A percentile compares a stretch with the other conserved stretches of the same genome.
Conservation (phyloP, 2,329 filamentous ascomycete species). For the Monosporascus cannonballus region DNA sequence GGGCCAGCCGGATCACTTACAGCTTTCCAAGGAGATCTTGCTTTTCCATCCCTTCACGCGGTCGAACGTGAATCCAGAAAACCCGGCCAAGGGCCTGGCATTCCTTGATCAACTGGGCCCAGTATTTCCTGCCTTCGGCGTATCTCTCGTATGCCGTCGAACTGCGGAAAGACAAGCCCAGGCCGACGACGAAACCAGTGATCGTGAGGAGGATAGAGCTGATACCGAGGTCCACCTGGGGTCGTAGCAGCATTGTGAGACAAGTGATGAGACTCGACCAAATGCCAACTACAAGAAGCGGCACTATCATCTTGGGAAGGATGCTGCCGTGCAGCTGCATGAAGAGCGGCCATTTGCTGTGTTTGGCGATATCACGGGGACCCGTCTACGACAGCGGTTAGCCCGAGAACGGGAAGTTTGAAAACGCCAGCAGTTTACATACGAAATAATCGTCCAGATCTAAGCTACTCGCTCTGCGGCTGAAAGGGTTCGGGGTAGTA, state of each 20-base stretch:
- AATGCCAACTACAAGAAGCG: slow-evolving; percentile 52
- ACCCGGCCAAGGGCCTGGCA: slow-evolving; percentile 64
- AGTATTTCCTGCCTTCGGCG: slow-evolving; percentile 55
- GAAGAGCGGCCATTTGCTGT: slow-evolving; percentile 76
- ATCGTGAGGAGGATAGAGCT: slow-evolving; percentile 70
- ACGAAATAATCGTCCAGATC: neutral
- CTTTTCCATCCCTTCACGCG: slow-evolving; percentile 54
- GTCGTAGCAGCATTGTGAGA: slow-evolving; percentile 38
- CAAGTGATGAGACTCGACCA: slow-evolving; percentile 65
- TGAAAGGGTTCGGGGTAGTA: neutral
- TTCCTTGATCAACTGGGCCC: slow-evolving; percentile 56
- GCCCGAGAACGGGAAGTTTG: neutral
- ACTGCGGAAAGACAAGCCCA: slow-evolving; percentile 71
- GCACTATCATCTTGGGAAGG: slow-evolving; percentile 69
- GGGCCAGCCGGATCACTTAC: slow-evolving; percentile 31
- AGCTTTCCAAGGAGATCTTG: slow-evolving; percentile 62
- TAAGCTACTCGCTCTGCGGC: neutral
- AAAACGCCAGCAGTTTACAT: neutral
- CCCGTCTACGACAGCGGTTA: slow-evolving; percentile 31
- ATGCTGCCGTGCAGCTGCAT: slow-evolving; percentile 70
- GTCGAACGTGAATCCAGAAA: slow-evolving; percentile 73
- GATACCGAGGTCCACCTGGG: slow-evolving; percentile 42
- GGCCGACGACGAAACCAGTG: slow-evolving; percentile 78
- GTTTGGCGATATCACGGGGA: slow-evolving; percentile 64
- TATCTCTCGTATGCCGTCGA: slow-evolving; percentile 72